Evolutionary conservation across 176 grass and related monocot species (phyloP).

Genomic region (Eremochloa ophiuroides): DNA sequence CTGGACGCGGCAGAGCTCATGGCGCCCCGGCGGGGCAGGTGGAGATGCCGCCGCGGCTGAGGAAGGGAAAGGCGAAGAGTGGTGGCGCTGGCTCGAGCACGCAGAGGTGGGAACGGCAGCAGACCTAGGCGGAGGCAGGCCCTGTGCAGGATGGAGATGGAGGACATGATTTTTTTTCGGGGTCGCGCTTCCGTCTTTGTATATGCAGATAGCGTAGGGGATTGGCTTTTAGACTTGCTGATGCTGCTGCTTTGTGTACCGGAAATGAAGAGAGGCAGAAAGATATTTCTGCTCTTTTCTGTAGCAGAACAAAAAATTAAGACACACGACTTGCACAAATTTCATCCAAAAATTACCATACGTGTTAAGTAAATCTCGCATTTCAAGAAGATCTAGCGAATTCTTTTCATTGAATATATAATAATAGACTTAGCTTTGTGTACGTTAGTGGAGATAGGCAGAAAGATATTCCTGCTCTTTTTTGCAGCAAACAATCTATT

Average conservation of each 20-base stretch:
- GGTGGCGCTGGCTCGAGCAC: constrained; percentile 12
- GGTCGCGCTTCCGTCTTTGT: constrained; percentile 24
- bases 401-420: no score
- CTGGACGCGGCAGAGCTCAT: constrained; percentile 48
- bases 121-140: constrained; percentile 50
- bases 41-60: constrained; percentile 16
- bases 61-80: not conserved
- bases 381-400: no score
- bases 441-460: not conserved
- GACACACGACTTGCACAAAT: not conserved
- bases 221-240: not conserved
- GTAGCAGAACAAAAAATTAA: not conserved
- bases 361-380: no score
- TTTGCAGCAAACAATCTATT: not conserved
- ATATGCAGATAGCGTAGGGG: constrained; percentile 6
- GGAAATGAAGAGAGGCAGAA: not conserved
- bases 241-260: not conserved
- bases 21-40: constrained; percentile 27
- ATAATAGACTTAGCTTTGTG: no score
- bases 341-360: not conserved
- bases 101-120: constrained; percentile 33
- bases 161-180: constrained; percentile 38
- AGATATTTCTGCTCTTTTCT: constrained; percentile 15
- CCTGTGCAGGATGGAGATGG: constrained; percentile 60
- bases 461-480: constrained; percentile 19